phyloP scores from a whole-genome alignment of 2,329 filamentous ascomycete genomes.

The Aspergillus latus region DNA sequence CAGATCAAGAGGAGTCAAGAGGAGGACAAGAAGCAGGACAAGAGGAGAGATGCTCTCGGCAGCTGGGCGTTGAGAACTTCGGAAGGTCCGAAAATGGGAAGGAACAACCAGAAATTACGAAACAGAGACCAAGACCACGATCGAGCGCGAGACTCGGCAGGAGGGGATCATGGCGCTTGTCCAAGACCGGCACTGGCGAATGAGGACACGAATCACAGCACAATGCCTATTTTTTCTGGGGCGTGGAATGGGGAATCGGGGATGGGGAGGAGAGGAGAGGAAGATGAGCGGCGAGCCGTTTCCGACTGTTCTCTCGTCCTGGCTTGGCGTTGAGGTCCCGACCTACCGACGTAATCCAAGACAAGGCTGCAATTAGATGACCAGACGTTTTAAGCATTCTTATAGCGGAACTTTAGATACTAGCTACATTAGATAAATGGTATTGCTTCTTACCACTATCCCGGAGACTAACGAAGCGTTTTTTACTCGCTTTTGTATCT shows the following conservation, averaged over 20 bases:
- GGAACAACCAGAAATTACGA: conserved; percentile 15
- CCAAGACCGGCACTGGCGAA: conserved; percentile 10
- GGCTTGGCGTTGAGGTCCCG: not conserved
- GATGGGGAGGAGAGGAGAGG: conserved; percentile 13
- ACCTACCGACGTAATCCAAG: not conserved
- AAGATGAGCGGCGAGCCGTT: conserved; percentile 4
- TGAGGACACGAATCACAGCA: not conserved
- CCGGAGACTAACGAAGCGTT: not conserved
- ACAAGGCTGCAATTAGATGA: too few species aligned
- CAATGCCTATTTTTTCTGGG: conserved; percentile 11
- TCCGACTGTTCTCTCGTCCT: not conserved
- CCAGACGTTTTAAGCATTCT: not conserved
- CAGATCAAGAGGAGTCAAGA: conserved; percentile 9
- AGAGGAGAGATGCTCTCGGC: conserved; percentile 17
- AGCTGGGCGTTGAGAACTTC: conserved; percentile 5
- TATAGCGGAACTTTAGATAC: too few species aligned
- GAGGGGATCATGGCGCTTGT: conserved; percentile 15
- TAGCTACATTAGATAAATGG: too few species aligned
- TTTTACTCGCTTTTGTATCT: not conserved
- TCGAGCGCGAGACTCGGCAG: conserved; percentile 16
- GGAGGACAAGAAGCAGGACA: conserved; percentile 15
- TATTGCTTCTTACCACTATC: too few species aligned
- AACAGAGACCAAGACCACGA: conserved; percentile 18
- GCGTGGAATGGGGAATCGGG: conserved; percentile 2
- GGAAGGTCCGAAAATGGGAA: not conserved